A percentile compares a stretch with the other conserved stretches of the same genome.
These are phyloP conservation scores for Aspergillus biplanus DNA, from an alignment of 495 filamentous ascomycete genomes.

Conservation along the genomic window DNA sequence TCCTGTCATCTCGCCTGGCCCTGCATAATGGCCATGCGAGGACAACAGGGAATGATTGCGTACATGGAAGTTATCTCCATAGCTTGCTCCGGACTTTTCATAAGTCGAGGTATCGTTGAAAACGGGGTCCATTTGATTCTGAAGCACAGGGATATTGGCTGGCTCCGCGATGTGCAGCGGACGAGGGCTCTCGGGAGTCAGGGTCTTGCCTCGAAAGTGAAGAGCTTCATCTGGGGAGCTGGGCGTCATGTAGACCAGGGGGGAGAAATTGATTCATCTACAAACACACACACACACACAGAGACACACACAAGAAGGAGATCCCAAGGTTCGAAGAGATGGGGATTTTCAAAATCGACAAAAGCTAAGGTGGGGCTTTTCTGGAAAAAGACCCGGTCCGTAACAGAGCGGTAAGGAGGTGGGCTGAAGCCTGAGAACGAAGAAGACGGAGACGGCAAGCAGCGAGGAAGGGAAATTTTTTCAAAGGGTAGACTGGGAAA, in stretches of 20 bases:
- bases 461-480: conserved; percentile 1
- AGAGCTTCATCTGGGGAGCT: conserved; percentile 64
- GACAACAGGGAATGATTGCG: conserved; percentile 29
- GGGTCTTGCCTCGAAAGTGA: conserved; percentile 67
- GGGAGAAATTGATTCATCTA: conserved; percentile 48
- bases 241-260: conserved; percentile 62
- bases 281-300: conserved; percentile 28
- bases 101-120: conserved; percentile 70
- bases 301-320: conserved; percentile 7
- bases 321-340: conserved; percentile 11
- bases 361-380: conserved; percentile 37
- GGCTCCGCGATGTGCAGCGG: conserved; percentile 71
- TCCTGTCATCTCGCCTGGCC: conserved; percentile 21
- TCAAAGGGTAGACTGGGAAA: conserved; percentile 13
- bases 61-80: conserved; percentile 18
- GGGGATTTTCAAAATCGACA: conserved; percentile 24
- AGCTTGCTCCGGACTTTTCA: conserved; percentile 32
- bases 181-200: conserved; percentile 74
- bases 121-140: conserved; percentile 72
- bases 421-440: not conserved
- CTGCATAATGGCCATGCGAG: conserved; percentile 28
- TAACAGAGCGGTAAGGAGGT: conserved; percentile 21
- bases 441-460: conserved; percentile 6
- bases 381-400: conserved; percentile 28
- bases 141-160: conserved; percentile 69